A percentile compares a stretch with the other conserved stretches of the same genome.
phyloP scores from a whole-genome alignment of 352 stramenopile species.

The Globisporangium nagaii region DNA sequence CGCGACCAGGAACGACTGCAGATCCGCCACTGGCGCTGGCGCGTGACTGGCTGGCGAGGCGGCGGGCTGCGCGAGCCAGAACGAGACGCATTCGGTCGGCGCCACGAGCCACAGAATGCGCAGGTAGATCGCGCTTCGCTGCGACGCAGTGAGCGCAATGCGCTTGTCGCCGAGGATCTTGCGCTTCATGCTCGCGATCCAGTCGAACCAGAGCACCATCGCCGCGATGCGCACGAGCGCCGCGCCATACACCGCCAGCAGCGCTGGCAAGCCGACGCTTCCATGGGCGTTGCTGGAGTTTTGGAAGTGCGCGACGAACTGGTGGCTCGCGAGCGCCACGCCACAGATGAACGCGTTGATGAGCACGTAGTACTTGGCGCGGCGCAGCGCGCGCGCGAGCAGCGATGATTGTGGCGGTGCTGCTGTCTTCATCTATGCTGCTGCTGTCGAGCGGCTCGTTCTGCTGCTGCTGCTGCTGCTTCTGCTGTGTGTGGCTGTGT shows the following conservation, averaged over 20 bases:
- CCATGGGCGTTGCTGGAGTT: neutral
- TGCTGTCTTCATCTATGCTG: neutral
- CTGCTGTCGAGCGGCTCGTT: neutral
- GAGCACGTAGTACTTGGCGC: constrained; percentile 73
- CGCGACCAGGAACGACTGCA: constrained; percentile 24
- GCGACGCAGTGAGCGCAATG: constrained; percentile 26
- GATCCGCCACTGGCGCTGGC: neutral
- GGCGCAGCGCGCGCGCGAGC: constrained; percentile 26
- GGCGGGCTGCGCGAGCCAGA: constrained; percentile 30
- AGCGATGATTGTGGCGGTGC: neutral
- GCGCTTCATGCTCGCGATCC: constrained; percentile 65
- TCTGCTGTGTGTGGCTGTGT: neutral
- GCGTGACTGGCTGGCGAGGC: neutral
- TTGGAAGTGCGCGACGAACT: constrained; percentile 9
- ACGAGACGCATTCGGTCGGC: constrained; percentile 65
- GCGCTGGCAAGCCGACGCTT: neutral
- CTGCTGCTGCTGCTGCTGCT: too few relatives aligned
- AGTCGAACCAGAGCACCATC: constrained; percentile 75
- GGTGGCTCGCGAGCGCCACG: constrained; percentile 31
- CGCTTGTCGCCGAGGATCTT: constrained; percentile 67
- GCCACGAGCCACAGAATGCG: constrained; percentile 66
- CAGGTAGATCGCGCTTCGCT: constrained; percentile 44
- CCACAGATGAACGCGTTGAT: constrained; percentile 82
- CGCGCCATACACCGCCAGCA: constrained; percentile 31
- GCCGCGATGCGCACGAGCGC: constrained; percentile 48